Conservation (phyloP, 1,284 basidiomycete genomes). For the Boletus smithii region DNA sequence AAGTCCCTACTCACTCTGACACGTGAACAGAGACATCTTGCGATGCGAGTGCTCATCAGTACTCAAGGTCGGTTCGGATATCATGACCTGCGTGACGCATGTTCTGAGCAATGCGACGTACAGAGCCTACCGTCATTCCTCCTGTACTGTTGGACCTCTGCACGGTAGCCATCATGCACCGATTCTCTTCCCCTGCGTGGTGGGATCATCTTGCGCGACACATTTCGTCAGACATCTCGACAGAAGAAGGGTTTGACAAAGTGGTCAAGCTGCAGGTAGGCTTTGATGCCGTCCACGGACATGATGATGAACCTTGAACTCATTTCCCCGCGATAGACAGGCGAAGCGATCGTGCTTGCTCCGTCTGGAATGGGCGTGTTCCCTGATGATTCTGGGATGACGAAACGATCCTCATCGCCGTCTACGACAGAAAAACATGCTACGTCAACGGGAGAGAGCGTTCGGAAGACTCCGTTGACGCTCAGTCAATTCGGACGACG, state of each 20-base stretch:
- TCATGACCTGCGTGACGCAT: neutral
- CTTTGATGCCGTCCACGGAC: neutral
- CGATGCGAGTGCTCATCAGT: constrained; percentile 64
- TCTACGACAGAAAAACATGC: neutral
- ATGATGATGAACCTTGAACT: neutral
- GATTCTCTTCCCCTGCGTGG: constrained; percentile 69
- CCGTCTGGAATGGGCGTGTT: constrained; percentile 50
- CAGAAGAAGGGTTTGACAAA: constrained; percentile 54
- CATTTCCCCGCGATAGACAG: constrained; percentile 41
- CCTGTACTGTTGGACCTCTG: constrained; percentile 63
- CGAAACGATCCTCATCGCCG: too few relatives aligned
- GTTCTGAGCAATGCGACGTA: neutral
- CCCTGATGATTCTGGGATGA: constrained; percentile 8
- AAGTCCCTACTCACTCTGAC: constrained; percentile 54
- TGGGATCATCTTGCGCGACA: constrained; percentile 61
- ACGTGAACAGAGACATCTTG: constrained; percentile 64
- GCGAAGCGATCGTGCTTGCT: constrained; percentile 57
- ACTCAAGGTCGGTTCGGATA: constrained; percentile 54
- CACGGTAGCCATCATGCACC: constrained; percentile 56
- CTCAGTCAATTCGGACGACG: constrained; percentile 44
- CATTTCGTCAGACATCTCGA: constrained; percentile 54
- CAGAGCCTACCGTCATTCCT: constrained; percentile 67
- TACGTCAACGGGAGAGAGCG: neutral
- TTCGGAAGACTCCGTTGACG: neutral
- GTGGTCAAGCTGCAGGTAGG: constrained; percentile 58